A percentile compares a stretch with the other conserved stretches of the same genome.
Conservation (phyloP, 495 filamentous ascomycete genomes). For the Poronia punctata region DNA sequence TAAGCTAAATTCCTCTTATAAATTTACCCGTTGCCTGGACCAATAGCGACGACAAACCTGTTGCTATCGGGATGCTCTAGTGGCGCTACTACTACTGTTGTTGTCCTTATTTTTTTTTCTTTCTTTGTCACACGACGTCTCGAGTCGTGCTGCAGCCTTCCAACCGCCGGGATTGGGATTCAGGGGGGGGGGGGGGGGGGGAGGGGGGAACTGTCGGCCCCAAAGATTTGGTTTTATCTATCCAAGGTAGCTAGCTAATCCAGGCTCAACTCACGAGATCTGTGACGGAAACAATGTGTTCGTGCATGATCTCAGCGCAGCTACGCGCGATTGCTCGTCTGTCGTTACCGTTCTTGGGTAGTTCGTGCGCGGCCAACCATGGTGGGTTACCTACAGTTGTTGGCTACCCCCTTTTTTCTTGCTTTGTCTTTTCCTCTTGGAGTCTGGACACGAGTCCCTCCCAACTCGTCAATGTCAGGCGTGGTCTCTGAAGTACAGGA, state of each 20-base stretch:
- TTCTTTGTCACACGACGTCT: conserved; percentile 22
- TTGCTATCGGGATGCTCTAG: conserved; percentile 1
- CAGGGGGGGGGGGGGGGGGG: too few species aligned
- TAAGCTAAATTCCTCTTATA: too few species aligned
- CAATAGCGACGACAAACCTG: too few species aligned
- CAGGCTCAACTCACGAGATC: conserved; percentile 29
- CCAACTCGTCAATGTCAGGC: too few species aligned
- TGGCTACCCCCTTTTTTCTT: not conserved
- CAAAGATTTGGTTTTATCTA: too few species aligned
- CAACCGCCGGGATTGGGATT: conserved; percentile 25
- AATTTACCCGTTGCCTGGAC: too few species aligned
- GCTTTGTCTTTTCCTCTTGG: conserved; percentile 1
- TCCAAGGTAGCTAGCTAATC: too few species aligned
- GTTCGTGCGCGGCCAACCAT: conserved; percentile 3
- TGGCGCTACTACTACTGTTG: conserved; percentile 10
- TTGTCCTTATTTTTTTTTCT: conserved; percentile 19
- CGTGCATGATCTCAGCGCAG: conserved; percentile 30
- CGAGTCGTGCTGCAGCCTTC: conserved; percentile 22
- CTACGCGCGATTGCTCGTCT: conserved; percentile 27
- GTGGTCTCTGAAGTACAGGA: too few species aligned
- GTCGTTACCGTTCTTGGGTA: conserved; percentile 26
- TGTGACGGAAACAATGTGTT: conserved; percentile 22
- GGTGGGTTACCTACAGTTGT: not conserved
- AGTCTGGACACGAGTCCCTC: too few species aligned
- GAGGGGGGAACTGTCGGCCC: too few species aligned